Evolutionary conservation across 1,139 yeast species (phyloP).

Genomic region (Blastobotrys apis): DNA sequence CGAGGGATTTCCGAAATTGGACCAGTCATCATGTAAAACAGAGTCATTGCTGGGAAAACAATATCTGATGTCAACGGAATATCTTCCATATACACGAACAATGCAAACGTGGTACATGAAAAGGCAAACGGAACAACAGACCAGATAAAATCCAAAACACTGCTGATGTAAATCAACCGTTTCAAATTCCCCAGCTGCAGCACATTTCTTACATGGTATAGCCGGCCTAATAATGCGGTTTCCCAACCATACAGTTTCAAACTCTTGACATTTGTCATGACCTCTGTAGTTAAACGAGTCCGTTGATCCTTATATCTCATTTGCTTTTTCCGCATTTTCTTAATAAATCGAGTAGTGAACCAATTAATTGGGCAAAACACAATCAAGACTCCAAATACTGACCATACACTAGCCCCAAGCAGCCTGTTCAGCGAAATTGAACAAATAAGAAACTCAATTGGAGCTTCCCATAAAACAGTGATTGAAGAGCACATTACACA

Average conservation of each 20-base stretch:
- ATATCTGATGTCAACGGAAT: slow-evolving; percentile 63
- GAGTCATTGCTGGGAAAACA: slow-evolving; percentile 65
- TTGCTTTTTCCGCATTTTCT: slow-evolving; percentile 50
- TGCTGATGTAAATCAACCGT: slow-evolving; percentile 40
- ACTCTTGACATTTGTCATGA: slow-evolving; percentile 59
- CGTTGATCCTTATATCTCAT: slow-evolving; percentile 71
- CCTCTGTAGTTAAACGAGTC: slow-evolving; percentile 59
- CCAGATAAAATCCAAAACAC: slow-evolving; percentile 56
- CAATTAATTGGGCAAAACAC: slow-evolving; percentile 59
- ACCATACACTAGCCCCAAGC: slow-evolving; percentile 58
- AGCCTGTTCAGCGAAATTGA: slow-evolving; percentile 52
- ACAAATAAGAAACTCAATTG: slow-evolving; percentile 53
- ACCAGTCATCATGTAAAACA: slow-evolving; percentile 54
- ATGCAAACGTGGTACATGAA: slow-evolving; percentile 57
- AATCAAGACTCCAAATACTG: slow-evolving; percentile 52
- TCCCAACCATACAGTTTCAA: slow-evolving; percentile 77
- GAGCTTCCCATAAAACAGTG: slow-evolving; percentile 55
- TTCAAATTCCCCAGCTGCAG: slow-evolving; percentile 73
- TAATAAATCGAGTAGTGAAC: slow-evolving; percentile 45
- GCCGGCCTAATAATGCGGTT: slow-evolving; percentile 51
- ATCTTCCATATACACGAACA: slow-evolving; percentile 45
- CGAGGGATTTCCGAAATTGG: slow-evolving; percentile 50
- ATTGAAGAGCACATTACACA: slow-evolving; percentile 51
- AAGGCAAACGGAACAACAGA: slow-evolving; percentile 61
- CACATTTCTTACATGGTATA: slow-evolving; percentile 66